Base-by-base conservation (phyloP, 805 yeast species). In the Kodamaea sagamina region DNA sequence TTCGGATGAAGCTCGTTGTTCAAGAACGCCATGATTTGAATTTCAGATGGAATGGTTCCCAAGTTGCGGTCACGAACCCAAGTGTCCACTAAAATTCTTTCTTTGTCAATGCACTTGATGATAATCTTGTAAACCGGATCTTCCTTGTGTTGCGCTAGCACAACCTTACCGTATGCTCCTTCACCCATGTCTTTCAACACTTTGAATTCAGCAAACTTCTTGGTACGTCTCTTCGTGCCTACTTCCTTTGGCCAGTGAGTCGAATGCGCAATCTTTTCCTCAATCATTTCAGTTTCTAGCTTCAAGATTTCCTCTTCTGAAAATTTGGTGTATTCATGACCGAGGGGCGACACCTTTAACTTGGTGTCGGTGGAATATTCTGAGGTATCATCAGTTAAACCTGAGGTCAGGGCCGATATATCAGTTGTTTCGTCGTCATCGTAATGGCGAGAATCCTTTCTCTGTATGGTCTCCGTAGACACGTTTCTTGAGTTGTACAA, bases 31-130 rank as follows among this genome's bases (percentile, higher is more conserved):
- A 93, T 83, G 36, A 93, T 82, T 61, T 89, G 95, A 51, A 93
- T 93, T 62, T 93, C 99, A n/a, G 92, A 82, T 2, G 98, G 98
- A 27, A 93, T 85, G 0, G 97, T 90, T 4, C 99, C 99, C 32
- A 93, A 68, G 47, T 77, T 78, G 18, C 96, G 78, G 62, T 93
- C 98, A 43, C 98, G 74, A 2, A 89, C 96, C 99, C 99, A 93
- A 0, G 98, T 89, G 61, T 93, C 99, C 8, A 93, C 97, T 55
- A 93, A 71, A 54, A 93, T 93, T 45, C 96, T 77, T 53, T 89
- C 96, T 57, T 93, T 93, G 59, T 87, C 86, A 39, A 93, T 93
- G 53, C 95, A 82, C 62, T 93, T 93, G 46, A 90, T 79, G 12
- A 93, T 87, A 31, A 89, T 84, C 47, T 74, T 77, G 59, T 86